Evolutionary conservation across 2,329 filamentous ascomycete genomes (phyloP), one percentile per base, ranked within the genome.

Genomic region (Zymoseptoria brevis): DNA sequence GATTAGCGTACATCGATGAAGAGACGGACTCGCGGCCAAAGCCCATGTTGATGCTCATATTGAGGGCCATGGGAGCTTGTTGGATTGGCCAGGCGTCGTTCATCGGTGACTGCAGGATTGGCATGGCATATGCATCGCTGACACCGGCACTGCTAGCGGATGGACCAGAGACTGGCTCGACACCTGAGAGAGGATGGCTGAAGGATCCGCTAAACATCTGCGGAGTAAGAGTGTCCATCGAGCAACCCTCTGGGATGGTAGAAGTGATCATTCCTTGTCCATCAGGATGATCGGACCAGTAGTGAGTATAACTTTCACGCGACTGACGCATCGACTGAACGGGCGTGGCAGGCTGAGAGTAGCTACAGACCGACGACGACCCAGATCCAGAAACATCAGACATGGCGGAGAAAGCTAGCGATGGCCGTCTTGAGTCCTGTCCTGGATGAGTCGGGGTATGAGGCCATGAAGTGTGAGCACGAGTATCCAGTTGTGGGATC

Each of bases 401-500:
- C 11, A 60, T 57, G 4, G 60, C 54, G 22, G 66, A 66, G 48
- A 59, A 66, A 19, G 64, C 63, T 19, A 68, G 41, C 13, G 69
- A 70, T 8, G 65, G 66, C 19, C 67, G 57, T 52, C 68, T 63
- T 16, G 67, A 68, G n/a, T 70, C 68, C 45, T 65, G 58, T 13
- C 64, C 64, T 19, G 69, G 68, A 22, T 66, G 66, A 8, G 68
- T 67, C 11, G 69, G 68, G 45, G 69, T 71, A 5, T 66, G 49
- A 13, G 62, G 63, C 63, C 60, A 68, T 53, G 51, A 24, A 26
- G 8, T 53, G 6, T 24, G 19, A 29, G 35, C 35, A 19, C 59
- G 57, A 11, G 68, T 70, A 52, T 70, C 67, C 51, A 70, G 67
- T 9, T 55, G 64, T 11, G 67, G 66, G 19, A 69, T 57, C 5